Evolutionary conservation across 225 moss, liverwort and hornwort genomes (phyloP).

Genomic region (Straminergon stramineum): DNA sequence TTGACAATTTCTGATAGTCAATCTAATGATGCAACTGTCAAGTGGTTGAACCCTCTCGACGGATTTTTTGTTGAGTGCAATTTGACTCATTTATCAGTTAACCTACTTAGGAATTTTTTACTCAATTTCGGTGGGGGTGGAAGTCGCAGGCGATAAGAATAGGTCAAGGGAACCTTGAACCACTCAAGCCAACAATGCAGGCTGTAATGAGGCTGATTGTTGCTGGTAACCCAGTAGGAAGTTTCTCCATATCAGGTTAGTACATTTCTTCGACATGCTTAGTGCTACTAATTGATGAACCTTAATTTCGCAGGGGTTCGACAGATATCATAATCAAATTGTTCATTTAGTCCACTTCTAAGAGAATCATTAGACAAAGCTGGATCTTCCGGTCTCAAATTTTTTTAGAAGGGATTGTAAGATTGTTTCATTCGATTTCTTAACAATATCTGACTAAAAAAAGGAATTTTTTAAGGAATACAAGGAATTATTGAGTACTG

Average conservation of each 20-base stretch:
- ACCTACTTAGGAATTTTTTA: background rate
- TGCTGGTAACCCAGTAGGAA: background rate
- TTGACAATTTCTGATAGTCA: background rate
- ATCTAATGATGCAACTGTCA: background rate
- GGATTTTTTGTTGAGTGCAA: background rate
- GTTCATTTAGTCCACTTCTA: background rate
- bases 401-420: too few relatives aligned
- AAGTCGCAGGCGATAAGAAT: background rate
- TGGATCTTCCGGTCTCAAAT: background rate
- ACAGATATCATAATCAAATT: background rate
- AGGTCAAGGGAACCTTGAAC: background rate
- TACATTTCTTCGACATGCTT: background rate
- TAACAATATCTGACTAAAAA: background rate
- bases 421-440: background rate
- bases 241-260: slow-evolving; percentile 13
- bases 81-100: background rate
- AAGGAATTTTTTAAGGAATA: background rate
- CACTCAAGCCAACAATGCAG: slow-evolving; percentile 13
- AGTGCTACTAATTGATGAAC: background rate
- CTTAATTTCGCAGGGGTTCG: background rate
- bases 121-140: background rate
- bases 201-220: slow-evolving; percentile 3
- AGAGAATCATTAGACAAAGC: background rate
- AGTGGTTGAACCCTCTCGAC: background rate
- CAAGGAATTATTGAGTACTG: too few relatives aligned